Conservation (phyloP, 2,329 filamentous ascomycete species). For the Chaetomium sp. region DNA sequence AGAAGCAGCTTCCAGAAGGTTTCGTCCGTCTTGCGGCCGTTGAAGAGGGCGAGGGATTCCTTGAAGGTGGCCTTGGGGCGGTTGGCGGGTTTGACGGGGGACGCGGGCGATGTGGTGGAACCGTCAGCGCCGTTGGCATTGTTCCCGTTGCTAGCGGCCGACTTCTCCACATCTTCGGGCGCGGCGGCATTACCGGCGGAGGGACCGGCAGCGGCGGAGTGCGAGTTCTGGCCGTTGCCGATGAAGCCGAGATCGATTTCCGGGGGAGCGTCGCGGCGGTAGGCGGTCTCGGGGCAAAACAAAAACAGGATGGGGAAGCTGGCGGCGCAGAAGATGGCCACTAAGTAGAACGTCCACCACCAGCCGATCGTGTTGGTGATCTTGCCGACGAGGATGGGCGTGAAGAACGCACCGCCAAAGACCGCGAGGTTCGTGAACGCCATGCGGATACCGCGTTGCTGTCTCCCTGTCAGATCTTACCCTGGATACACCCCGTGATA, state of each 20-base stretch:
- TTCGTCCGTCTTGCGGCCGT: slow-evolving; percentile 75
- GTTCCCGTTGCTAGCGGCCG: neutral
- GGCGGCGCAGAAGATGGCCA: slow-evolving; percentile 72
- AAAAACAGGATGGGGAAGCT: slow-evolving; percentile 67
- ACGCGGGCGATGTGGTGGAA: neutral
- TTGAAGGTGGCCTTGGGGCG: slow-evolving; percentile 51
- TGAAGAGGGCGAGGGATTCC: slow-evolving; percentile 62
- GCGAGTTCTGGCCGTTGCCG: slow-evolving; percentile 13
- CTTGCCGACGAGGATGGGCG: slow-evolving; percentile 84
- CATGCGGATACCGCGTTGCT: slow-evolving; percentile 79
- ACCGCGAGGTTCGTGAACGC: slow-evolving; percentile 60
- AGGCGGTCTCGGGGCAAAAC: slow-evolving; percentile 81
- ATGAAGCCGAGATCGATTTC: slow-evolving; percentile 60
- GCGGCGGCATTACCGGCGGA: neutral
- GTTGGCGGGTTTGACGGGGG: slow-evolving; percentile 6
- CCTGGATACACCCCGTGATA: neutral
- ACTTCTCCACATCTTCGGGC: slow-evolving; percentile 6
- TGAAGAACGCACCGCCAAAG: slow-evolving; percentile 55
- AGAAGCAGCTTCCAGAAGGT: slow-evolving; percentile 57
- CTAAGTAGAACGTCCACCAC: slow-evolving; percentile 82
- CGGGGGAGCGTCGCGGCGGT: slow-evolving; percentile 56
- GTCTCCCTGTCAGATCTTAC: neutral
- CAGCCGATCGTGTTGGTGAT: slow-evolving; percentile 73
- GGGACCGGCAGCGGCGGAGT: neutral
- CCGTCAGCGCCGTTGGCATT: slow-evolving; percentile 8